Evolutionary conservation across 1,139 yeast genomes (phyloP), one percentile per base, ranked within the genome.

Genomic region (Candida tetrigidarum): DNA sequence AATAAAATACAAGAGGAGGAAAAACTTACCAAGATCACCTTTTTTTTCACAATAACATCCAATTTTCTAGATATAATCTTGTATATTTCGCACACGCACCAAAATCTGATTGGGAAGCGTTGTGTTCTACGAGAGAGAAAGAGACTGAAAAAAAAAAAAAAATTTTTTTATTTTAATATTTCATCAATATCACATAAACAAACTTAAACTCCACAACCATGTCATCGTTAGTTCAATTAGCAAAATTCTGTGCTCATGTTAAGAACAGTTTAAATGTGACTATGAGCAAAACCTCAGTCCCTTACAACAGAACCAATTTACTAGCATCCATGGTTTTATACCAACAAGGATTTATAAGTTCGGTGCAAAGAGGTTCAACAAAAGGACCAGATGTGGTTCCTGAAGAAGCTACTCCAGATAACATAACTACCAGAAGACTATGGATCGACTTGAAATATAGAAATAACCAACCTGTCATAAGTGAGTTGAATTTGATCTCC

Each of bases 381-480:
- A 65, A 78, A n/a, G 97, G 97, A 1, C 99, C 99, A 14, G 98
- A 95, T 63, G 53, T 68, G 34, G 67, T 61, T 11, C 86, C 88
- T 14, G 83, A 81, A 0, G 96, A 91, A 30, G 90, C 88, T 23
- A 91, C 98, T 0, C 91, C 86, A 35, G 96, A 89, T 62, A 92
- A 93, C 60, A 81, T 93, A 37, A 70, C 96, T 14, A 80, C 95
- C 1, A 81, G 99, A 59, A 79, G 96, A 56, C 76, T 93, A 48
- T 93, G 99, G 99, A 67, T 93, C 16, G 96, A 92, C 1, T 73
- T 93, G 60, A 93, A 93, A 62, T 93, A 95, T 65, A 82, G 96
- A 60, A 83, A 89, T 54, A 83, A 86, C 59, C 74, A 75, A 51
- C 85, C 97, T 0, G 96, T 93, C 10, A 74, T 93, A 52, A 76